Evolutionary conservation across 306 rosid species (phyloP).

Genomic region (Geum urbanum): DNA sequence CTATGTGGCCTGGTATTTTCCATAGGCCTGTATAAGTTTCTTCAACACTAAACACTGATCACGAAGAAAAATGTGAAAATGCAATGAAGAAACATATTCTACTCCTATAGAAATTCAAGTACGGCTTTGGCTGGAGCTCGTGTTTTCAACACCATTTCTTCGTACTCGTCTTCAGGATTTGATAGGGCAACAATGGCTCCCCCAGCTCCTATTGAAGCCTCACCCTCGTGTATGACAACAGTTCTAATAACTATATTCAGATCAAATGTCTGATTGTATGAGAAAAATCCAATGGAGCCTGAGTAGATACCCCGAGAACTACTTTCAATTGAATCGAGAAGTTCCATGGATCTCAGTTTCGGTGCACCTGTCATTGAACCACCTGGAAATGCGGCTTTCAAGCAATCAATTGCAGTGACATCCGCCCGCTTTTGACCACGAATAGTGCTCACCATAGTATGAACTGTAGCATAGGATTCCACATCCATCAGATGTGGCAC

Average conservation of each 20-base stretch:
- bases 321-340: conserved; percentile 72
- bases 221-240: conserved; percentile 65
- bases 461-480: conserved; percentile 91
- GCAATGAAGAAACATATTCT: background rate
- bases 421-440: conserved; percentile 67
- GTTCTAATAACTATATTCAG: conserved; percentile 94
- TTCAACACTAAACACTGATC: background rate
- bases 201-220: conserved; percentile 99
- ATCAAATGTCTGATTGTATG: conserved; percentile 89
- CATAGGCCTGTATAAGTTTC: conserved; percentile 12
- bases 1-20: conserved; percentile 14
- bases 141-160: conserved; percentile 88
- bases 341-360: conserved; percentile 91
- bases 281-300: conserved; percentile 88
- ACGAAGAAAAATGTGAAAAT: background rate
- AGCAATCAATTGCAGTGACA: conserved; percentile 62
- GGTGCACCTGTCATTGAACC: conserved; percentile 99
- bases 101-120: conserved; percentile 49
- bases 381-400: conserved; percentile 91
- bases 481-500: conserved; percentile 90
- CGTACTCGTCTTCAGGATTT: conserved; percentile 81
- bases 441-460: conserved; percentile 95
- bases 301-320: conserved; percentile 93
- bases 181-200: conserved; percentile 91
- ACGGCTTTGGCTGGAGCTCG: conserved; percentile 73